Evolutionary conservation across 345 rosid genomes (phyloP), one percentile per base, ranked within the genome.

Genomic region (Linum lewisii): DNA sequence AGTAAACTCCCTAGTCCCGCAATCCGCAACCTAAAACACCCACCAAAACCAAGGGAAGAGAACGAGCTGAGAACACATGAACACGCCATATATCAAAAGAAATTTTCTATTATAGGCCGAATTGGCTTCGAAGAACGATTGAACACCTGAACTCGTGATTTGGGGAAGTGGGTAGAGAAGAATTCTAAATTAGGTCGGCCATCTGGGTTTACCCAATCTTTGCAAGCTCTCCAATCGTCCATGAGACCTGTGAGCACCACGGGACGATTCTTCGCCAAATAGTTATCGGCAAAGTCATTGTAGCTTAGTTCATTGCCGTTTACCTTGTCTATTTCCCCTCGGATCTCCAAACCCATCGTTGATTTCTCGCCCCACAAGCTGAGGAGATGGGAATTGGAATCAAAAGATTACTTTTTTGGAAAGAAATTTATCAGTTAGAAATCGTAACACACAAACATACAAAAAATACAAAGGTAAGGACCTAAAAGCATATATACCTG

Each of bases 171-270:
- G 66, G 86, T 68, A 6, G 81, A 73, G 64, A 88, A 79, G 73
- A 86, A 83, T 1, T 38, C 67, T 62, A 86, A 86, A 61, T 88
- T 74, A 15, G 95, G 93, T 61, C 8, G 63, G 42, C 79, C 95
- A 74, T 69, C 66, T 21, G 57, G 51, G 54, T 60, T 61, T 73
- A 89, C 81, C 97, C 99, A 92, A 66, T 92, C 91, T 66, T 59
- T 63, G 66, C 82, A 81, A 72, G 97, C 89, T 62, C 76, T 66
- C 98, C 97, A 88, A 51, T 78, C 81, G 37, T 86, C 94, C 81
- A 82, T 86, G 32, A 92, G 80, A 74, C 82, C 80, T 16, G 83
- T 84, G 20, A 89, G 65, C 26, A 89, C 79, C 38, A 86, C 94
- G 0, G 99, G 97, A 16, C 78, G 78, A 66, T 82, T 92, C 78